phyloP scores from a whole-genome alignment of 768 basidiomycete genomes.

The Dioszegia aurantiaca region DNA sequence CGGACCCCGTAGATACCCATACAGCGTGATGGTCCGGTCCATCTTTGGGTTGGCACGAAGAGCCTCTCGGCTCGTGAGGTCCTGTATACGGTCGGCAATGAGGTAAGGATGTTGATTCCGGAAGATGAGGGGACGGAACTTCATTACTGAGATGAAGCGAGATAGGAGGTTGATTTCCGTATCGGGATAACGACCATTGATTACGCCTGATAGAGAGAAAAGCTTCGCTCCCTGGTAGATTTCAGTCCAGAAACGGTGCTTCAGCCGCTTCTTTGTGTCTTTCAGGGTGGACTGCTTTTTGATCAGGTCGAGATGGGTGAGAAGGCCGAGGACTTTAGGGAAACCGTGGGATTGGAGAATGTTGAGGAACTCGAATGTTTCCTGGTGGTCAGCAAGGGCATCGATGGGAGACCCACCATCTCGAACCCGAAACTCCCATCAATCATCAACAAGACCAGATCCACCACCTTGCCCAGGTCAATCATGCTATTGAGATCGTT shows the following conservation, averaged over 20 bases:
- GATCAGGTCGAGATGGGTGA: constrained; percentile 94
- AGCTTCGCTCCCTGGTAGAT: constrained; percentile 98
- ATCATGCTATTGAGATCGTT: constrained; percentile 98
- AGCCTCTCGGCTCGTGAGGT: constrained; percentile 82
- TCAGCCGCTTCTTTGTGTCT: constrained; percentile 86
- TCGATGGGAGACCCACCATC: constrained; percentile 65
- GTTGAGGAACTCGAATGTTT: constrained; percentile 98
- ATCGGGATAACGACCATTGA: constrained; percentile 97
- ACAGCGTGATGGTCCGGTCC: constrained; percentile 88
- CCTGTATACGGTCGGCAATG: constrained; percentile 89
- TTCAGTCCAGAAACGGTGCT: constrained; percentile 99
- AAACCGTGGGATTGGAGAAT: constrained; percentile 96
- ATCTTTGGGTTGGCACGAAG: constrained; percentile 79
- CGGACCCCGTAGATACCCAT: constrained; percentile 85
- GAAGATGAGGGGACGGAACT: constrained; percentile 95
- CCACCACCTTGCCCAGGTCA: constrained; percentile 93
- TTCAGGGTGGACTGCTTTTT: constrained; percentile 84
- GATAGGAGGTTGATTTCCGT: constrained; percentile 92
- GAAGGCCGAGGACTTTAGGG: constrained; percentile 94
- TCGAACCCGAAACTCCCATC: constrained; percentile 98
- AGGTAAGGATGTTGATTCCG: constrained; percentile 93
- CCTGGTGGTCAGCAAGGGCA: constrained; percentile 57
- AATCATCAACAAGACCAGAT: constrained; percentile 93
- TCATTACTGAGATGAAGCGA: constrained; percentile 96
- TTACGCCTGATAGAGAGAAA: constrained; percentile 92